phyloP scores from a whole-genome alignment of 1,284 basidiomycete genomes.

The Omphalotus olearius region DNA sequence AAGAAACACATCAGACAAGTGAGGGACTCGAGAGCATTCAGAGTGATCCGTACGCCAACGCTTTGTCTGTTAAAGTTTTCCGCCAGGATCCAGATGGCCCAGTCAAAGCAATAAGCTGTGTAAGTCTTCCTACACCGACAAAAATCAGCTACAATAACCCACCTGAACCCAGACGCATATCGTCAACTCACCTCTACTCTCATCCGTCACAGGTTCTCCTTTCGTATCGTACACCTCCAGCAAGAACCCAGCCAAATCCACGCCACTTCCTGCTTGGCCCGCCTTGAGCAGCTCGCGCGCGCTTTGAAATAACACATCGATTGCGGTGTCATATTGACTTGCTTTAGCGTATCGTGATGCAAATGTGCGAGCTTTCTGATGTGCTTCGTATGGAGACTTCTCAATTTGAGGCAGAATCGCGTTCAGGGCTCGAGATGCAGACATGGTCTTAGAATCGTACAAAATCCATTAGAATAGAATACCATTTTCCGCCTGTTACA shows the following conservation, averaged over 20 bases:
- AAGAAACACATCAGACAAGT: slow-evolving; percentile 10
- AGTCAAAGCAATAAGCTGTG: slow-evolving; percentile 77
- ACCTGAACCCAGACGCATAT: not conserved
- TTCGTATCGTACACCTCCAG: slow-evolving; percentile 78
- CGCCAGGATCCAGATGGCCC: slow-evolving; percentile 76
- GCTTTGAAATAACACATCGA: slow-evolving; percentile 85
- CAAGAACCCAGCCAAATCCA: slow-evolving; percentile 75
- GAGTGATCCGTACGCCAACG: slow-evolving; percentile 61
- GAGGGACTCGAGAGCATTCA: slow-evolving; percentile 11
- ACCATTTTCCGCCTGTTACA: no score
- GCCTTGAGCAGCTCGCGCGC: slow-evolving; percentile 82
- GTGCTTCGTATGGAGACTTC: slow-evolving; percentile 80
- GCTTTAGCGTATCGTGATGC: slow-evolving; percentile 83
- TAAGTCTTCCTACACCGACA: slow-evolving; percentile 60
- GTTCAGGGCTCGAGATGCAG: slow-evolving; percentile 62
- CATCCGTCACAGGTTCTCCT: slow-evolving; percentile 62
- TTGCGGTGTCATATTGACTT: slow-evolving; percentile 74
- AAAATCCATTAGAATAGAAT: no score
- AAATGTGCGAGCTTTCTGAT: slow-evolving; percentile 93
- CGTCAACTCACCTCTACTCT: slow-evolving; percentile 61
- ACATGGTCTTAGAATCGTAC: slow-evolving; percentile 24
- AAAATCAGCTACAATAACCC: not conserved
- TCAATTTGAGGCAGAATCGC: slow-evolving; percentile 75
- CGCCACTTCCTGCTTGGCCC: slow-evolving; percentile 84
- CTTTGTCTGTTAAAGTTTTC: slow-evolving; percentile 74